phyloP scores from a whole-genome alignment of 805 yeast genomes.

The Kluyveromyces dobzhanskii region DNA sequence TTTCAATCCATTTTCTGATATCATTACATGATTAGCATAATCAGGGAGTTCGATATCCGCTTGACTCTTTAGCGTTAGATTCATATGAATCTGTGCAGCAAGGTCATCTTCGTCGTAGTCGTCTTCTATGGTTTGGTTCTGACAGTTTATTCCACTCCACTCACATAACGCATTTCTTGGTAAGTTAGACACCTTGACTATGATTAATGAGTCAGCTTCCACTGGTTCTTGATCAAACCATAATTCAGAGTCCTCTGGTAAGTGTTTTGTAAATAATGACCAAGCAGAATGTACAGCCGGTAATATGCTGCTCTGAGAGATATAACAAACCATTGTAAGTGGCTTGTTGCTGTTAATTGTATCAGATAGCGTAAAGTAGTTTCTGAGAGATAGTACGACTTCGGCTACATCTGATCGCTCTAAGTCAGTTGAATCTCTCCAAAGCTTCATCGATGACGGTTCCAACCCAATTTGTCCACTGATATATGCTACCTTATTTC shows the following conservation, averaged over 20 bases:
- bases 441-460: slow-evolving; percentile 59
- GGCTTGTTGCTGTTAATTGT: slow-evolving; percentile 41
- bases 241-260: slow-evolving; percentile 14
- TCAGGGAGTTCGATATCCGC: background rate
- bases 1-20: slow-evolving; percentile 1
- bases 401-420: slow-evolving; percentile 23
- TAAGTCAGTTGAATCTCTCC: background rate
- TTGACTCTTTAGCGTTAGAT: slow-evolving; percentile 1
- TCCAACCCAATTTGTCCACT: slow-evolving; percentile 90
- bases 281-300: slow-evolving; percentile 35
- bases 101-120: slow-evolving; percentile 36
- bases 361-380: slow-evolving; percentile 54
- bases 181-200: slow-evolving; percentile 47
- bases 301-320: slow-evolving; percentile 31
- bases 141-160: slow-evolving; percentile 61
- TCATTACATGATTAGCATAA: background rate
- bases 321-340: slow-evolving; percentile 46
- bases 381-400: slow-evolving; percentile 59
- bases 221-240: slow-evolving; percentile 22
- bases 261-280: slow-evolving; percentile 33
- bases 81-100: slow-evolving; percentile 1
- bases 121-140: slow-evolving; percentile 28
- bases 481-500: slow-evolving; percentile 45
- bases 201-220: slow-evolving; percentile 30
- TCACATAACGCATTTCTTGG: slow-evolving; percentile 63